A percentile compares a stretch with the other conserved stretches of the same genome.
Evolutionary conservation across 2,329 filamentous ascomycete species (phyloP).

Genomic region (Decorospora gaudefroyi): DNA sequence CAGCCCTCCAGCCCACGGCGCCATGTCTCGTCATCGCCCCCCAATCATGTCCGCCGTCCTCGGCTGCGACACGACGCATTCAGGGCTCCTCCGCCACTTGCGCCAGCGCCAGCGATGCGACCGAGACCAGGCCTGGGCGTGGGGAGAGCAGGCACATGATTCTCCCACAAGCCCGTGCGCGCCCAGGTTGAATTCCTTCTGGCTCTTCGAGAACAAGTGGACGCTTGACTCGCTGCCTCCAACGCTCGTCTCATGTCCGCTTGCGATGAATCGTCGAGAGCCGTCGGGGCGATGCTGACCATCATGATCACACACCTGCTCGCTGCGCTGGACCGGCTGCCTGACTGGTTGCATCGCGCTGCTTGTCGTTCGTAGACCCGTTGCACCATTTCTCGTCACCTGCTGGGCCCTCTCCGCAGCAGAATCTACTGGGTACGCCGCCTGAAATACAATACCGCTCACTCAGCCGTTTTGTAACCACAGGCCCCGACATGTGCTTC

Average conservation of each 20-base stretch:
- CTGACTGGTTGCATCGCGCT: constrained; percentile 6
- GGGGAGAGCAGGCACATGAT: constrained; percentile 46
- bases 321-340: not conserved
- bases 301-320: not conserved
- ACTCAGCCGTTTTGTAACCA: constrained; percentile 32
- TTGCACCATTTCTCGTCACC: constrained; percentile 27
- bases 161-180: constrained; percentile 25
- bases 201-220: constrained; percentile 42
- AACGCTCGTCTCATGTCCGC: constrained; percentile 15
- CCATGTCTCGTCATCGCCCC: not conserved
- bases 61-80: constrained; percentile 10
- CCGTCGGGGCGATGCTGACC: constrained; percentile 6
- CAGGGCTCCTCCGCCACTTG: constrained; percentile 14
- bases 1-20: no score
- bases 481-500: constrained; percentile 25
- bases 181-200: constrained; percentile 21
- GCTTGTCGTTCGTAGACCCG: constrained; percentile 12
- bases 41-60: not conserved
- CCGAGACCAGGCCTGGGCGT: constrained; percentile 36
- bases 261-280: constrained; percentile 7
- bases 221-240: constrained; percentile 39
- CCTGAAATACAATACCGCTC: constrained; percentile 31
- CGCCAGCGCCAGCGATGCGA: constrained; percentile 15
- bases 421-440: constrained; percentile 17
- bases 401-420: constrained; percentile 14